A percentile compares a stretch with the other conserved stretches of the same genome.
These are phyloP conservation scores for Kokia cookei DNA, from an alignment of 441 rosid species.

Conservation along the genomic window DNA sequence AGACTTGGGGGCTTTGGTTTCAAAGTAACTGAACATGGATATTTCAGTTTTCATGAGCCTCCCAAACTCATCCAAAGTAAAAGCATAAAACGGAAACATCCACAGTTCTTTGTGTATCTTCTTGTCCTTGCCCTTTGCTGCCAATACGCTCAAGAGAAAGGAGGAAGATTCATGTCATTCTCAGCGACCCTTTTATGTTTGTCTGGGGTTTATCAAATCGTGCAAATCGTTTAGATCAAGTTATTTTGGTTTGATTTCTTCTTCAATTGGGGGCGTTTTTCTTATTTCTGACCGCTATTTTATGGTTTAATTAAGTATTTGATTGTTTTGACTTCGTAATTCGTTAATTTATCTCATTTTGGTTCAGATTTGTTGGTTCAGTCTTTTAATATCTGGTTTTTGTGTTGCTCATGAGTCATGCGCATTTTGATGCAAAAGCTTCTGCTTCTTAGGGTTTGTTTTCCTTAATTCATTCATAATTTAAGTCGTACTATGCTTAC, in stretches of 20 bases:
- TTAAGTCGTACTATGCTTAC: background rate
- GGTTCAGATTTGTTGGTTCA: background rate
- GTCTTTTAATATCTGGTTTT: background rate
- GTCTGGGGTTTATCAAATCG: background rate
- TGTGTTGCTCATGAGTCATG: background rate
- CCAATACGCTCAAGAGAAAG: no score
- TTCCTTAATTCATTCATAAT: background rate
- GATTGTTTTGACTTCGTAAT: background rate
- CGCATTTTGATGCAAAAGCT: background rate
- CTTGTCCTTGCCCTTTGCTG: no score
- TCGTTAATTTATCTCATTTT: background rate
- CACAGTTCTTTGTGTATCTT: no score
- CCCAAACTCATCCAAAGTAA: no score
- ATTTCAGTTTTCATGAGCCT: no score
- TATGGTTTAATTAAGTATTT: background rate
- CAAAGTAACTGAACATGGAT: no score
- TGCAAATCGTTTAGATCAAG: background rate
- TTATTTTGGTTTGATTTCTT: background rate
- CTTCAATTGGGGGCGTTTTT: background rate
- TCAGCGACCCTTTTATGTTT: no score
- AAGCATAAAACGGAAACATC: no score
- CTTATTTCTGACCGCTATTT: background rate
- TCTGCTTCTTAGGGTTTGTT: background rate
- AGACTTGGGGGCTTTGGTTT: no score
- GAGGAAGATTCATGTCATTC: no score